Conservation (phyloP, 2,329 filamentous ascomycete genomes). For the Fusarium sp. region DNA sequence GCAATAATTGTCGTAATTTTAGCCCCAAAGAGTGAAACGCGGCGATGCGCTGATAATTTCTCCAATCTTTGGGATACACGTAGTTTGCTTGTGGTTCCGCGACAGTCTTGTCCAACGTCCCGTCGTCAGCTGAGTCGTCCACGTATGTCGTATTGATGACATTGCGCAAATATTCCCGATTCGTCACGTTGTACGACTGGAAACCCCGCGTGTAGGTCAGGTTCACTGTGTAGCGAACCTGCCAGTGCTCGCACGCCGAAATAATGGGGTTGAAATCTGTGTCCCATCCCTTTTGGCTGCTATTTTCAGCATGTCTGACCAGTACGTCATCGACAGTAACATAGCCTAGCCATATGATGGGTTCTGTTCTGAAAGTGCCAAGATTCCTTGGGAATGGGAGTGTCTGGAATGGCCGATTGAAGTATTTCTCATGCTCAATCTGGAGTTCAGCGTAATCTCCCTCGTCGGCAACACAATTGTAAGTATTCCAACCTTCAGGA, state of each 20-base stretch:
- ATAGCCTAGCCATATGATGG: constrained; percentile 28
- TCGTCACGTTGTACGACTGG: constrained; percentile 18
- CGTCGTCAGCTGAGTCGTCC: background rate
- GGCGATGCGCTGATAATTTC: constrained; percentile 3
- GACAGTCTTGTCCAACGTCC: constrained; percentile 4
- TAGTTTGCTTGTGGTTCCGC: constrained; percentile 19
- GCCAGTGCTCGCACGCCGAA: constrained; percentile 33
- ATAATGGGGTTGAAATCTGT: background rate
- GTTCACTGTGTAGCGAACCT: constrained; percentile 18
- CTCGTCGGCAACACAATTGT: constrained; percentile 2
- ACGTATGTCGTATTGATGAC: constrained; percentile 23
- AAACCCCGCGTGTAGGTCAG: constrained; percentile 26
- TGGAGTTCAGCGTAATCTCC: constrained; percentile 22
- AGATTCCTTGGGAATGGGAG: constrained; percentile 10
- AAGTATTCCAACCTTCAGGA: constrained; percentile 13
- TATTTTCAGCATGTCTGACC: background rate
- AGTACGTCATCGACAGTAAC: constrained; percentile 10
- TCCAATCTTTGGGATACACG: constrained; percentile 1
- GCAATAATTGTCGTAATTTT: constrained; percentile 7
- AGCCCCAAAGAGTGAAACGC: constrained; percentile 20
- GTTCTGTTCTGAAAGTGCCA: constrained; percentile 21
- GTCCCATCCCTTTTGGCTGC: background rate
- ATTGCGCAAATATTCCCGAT: constrained; percentile 16
- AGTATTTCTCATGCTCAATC: background rate
- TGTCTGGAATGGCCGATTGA: background rate